A percentile compares a stretch with the other conserved stretches of the same genome.
Evolutionary conservation across 306 rosid species (phyloP).

Genomic region (Leucaena leucocephala): DNA sequence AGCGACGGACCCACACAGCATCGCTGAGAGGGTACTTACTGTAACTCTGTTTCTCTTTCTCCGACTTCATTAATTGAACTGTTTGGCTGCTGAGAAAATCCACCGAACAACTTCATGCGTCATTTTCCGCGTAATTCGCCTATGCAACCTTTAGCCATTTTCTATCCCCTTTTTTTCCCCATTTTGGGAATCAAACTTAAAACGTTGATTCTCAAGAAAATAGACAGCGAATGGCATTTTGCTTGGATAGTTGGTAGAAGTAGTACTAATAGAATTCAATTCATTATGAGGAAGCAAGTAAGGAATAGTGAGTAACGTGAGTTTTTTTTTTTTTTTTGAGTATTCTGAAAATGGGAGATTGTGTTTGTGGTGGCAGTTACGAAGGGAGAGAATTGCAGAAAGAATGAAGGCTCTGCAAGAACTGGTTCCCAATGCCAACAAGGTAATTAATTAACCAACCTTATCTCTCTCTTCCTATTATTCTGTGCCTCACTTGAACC

Average conservation of each 20-base stretch:
- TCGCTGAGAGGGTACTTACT: constrained; percentile 87
- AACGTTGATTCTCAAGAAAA: background rate
- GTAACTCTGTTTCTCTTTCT: constrained; percentile 19
- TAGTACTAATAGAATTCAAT: background rate
- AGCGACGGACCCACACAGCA: constrained; percentile 99
- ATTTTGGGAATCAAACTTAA: background rate
- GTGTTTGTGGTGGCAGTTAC: constrained; percentile 64
- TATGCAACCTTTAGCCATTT: background rate
- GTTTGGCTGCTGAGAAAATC: constrained; percentile 42
- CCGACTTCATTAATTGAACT: background rate
- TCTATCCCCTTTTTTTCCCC: background rate
- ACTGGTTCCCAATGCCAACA: constrained; percentile 95
- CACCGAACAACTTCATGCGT: constrained; percentile 11
- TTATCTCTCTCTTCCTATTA: background rate
- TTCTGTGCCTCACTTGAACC: background rate
- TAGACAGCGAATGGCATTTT: background rate
- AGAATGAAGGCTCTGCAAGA: constrained; percentile 97
- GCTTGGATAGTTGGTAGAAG: background rate
- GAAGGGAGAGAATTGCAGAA: constrained; percentile 99
- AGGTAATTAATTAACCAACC: constrained; percentile 40
- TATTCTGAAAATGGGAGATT: background rate
- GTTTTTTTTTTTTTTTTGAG: background rate
- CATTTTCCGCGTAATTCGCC: constrained; percentile 11
- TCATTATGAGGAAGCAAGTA: background rate
- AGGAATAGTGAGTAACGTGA: background rate